Percentiles rank a stretch among this genome's conserved stretches.
Conservation (phyloP, 768 basidiomycete genomes). For the Amanita rubescens region DNA sequence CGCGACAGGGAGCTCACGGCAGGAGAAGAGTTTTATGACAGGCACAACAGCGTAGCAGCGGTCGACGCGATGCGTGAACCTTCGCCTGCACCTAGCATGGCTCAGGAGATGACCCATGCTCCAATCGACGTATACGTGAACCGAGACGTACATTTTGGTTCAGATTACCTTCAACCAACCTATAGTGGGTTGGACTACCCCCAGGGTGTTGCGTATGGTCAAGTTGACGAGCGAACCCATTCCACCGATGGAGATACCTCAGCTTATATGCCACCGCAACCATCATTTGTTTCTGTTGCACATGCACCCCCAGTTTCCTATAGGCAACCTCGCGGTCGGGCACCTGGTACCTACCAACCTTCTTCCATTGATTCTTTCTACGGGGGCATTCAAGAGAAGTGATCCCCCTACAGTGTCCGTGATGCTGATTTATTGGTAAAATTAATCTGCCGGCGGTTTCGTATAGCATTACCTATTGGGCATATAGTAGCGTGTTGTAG, state of each 20-base stretch:
- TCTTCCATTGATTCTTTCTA: conserved; percentile 35
- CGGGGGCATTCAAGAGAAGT: conserved; percentile 15
- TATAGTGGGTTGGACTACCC: neutral
- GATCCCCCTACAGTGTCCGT: too few species aligned
- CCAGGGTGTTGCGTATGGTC: neutral
- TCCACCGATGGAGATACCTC: neutral
- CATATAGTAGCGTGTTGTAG: too few species aligned
- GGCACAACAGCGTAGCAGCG: neutral
- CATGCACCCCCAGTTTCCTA: conserved; percentile 11
- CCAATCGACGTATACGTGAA: conserved; percentile 7
- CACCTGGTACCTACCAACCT: conserved; percentile 19
- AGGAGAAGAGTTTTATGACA: conserved; percentile 22
- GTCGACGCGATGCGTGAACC: too few species aligned
- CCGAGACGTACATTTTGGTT: conserved; percentile 10
- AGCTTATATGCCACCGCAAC: neutral
- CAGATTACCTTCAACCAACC: conserved; percentile 5
- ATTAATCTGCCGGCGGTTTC: neutral
- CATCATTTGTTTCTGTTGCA: neutral
- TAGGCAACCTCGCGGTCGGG: conserved; percentile 14
- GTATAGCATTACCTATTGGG: too few species aligned
- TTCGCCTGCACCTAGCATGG: neutral
- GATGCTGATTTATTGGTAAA: neutral
- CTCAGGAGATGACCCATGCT: neutral
- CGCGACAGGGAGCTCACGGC: conserved; percentile 15
- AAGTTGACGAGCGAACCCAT: too few species aligned